phyloP scores from a whole-genome alignment of 2,329 filamentous ascomycete genomes.

The Alternaria gansuensis region DNA sequence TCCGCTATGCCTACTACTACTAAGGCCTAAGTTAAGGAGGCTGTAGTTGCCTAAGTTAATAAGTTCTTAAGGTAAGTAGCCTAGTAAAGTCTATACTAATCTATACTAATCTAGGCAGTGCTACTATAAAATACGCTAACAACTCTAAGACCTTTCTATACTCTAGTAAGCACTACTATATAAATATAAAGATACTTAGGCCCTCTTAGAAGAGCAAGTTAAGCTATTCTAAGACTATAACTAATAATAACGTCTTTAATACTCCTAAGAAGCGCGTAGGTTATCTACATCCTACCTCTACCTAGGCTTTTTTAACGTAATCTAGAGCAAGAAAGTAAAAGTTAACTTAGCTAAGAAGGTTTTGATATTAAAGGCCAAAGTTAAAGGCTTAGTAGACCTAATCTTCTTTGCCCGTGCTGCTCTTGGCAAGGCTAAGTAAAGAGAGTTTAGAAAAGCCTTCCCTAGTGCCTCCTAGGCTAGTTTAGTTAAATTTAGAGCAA shows the following conservation, averaged over 20 bases:
- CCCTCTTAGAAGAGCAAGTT: too few species aligned
- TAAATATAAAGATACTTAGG: neutral
- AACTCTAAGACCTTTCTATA: neutral
- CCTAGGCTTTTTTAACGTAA: neutral
- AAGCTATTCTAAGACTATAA: fast-evolving
- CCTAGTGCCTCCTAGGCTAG: too few species aligned
- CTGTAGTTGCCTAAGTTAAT: neutral
- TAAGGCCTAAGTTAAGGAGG: neutral
- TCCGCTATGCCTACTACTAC: fast-evolving
- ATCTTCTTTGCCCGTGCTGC: too few species aligned
- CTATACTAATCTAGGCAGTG: neutral
- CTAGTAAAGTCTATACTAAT: neutral
- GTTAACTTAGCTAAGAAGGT: neutral
- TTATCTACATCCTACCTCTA: neutral
- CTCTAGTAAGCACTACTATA: neutral
- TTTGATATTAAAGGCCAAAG: too few species aligned
- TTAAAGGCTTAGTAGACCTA: too few species aligned
- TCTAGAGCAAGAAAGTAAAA: neutral
- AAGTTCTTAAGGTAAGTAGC: neutral
- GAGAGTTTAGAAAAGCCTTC: neutral
- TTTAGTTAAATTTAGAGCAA: neutral
- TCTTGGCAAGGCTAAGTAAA: neutral
- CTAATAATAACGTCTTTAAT: neutral
- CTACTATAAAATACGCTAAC: neutral
- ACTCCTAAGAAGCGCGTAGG: neutral